A percentile compares a stretch with the other conserved stretches of the same genome.
Conservation (phyloP, 2,329 filamentous ascomycete genomes). For the Colletotrichum chrysophilum region DNA sequence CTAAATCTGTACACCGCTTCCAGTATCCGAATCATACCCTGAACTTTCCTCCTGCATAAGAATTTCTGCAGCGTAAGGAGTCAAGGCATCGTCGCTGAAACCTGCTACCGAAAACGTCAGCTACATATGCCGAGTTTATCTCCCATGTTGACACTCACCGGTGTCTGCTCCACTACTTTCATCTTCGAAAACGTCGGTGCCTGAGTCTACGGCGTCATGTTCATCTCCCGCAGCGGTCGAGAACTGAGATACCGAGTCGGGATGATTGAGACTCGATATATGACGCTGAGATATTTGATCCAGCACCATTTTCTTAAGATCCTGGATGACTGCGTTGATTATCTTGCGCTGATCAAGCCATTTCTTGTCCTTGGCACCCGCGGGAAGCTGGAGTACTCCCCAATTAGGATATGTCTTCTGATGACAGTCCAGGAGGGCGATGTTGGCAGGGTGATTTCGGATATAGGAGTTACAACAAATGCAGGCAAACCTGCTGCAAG, state of each 20-base stretch:
- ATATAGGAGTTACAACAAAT: constrained; percentile 54
- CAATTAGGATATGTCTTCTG: constrained; percentile 46
- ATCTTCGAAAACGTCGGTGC: neutral
- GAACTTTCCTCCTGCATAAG: no score
- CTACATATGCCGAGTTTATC: no score
- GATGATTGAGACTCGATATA: neutral
- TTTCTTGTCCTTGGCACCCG: neutral
- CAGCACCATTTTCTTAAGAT: neutral
- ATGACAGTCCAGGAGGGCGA: constrained; percentile 38
- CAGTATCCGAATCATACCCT: no score
- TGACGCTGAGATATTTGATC: neutral
- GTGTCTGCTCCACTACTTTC: neutral
- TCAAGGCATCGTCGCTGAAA: no score
- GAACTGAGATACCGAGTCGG: neutral
- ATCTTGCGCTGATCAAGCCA: neutral
- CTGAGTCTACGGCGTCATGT: neutral
- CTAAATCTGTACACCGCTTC: no score
- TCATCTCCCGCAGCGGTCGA: neutral
- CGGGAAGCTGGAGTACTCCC: constrained; percentile 27
- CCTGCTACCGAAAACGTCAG: no score
- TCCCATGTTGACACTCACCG: neutral
- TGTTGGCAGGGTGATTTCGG: constrained; percentile 38
- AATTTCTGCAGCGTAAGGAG: no score
- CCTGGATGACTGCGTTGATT: neutral
- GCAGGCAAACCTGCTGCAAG: constrained; percentile 57